These are phyloP conservation scores for Thielaviopsis populi DNA, from an alignment of 2,329 filamentous ascomycete genomes.

Conservation along the genomic window DNA sequence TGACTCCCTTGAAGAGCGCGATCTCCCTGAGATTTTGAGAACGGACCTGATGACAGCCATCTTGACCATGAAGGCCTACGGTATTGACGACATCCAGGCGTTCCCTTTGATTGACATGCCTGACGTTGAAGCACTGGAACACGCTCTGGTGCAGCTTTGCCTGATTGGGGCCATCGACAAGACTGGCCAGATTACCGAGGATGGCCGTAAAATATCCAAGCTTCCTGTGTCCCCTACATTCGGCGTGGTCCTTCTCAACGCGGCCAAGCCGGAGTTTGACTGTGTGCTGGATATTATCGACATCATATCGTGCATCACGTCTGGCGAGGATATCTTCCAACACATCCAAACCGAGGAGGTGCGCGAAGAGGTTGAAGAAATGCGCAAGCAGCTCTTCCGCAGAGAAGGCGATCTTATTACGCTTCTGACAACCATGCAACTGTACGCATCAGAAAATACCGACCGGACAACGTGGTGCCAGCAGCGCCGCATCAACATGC, in stretches of 20 bases:
- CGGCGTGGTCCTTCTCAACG: constrained; percentile 69
- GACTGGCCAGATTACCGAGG: constrained; percentile 54
- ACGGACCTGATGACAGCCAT: constrained; percentile 78
- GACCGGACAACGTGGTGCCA: constrained; percentile 44
- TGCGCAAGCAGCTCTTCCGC: constrained; percentile 42
- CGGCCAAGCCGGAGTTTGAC: constrained; percentile 51
- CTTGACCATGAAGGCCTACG: constrained; percentile 84
- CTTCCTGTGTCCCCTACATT: constrained; percentile 72
- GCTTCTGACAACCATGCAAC: constrained; percentile 47
- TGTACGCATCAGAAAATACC: constrained; percentile 41
- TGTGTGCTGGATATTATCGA: constrained; percentile 77
- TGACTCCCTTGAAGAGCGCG: constrained; percentile 51
- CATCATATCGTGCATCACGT: constrained; percentile 52
- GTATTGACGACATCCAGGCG: constrained; percentile 61
- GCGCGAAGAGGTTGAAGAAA: constrained; percentile 37
- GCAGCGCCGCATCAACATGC: constrained; percentile 38
- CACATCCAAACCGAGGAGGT: constrained; percentile 44
- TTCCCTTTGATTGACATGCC: constrained; percentile 83
- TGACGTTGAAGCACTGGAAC: constrained; percentile 60
- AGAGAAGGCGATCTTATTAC: constrained; percentile 52
- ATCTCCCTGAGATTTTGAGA: constrained; percentile 76
- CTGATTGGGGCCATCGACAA: constrained; percentile 62
- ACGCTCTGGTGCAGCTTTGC: constrained; percentile 66
- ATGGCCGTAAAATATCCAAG: constrained; percentile 62
- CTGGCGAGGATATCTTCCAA: constrained; percentile 48